Conservation (phyloP, 2,329 filamentous ascomycete species). For the Ophiostoma montium region DNA sequence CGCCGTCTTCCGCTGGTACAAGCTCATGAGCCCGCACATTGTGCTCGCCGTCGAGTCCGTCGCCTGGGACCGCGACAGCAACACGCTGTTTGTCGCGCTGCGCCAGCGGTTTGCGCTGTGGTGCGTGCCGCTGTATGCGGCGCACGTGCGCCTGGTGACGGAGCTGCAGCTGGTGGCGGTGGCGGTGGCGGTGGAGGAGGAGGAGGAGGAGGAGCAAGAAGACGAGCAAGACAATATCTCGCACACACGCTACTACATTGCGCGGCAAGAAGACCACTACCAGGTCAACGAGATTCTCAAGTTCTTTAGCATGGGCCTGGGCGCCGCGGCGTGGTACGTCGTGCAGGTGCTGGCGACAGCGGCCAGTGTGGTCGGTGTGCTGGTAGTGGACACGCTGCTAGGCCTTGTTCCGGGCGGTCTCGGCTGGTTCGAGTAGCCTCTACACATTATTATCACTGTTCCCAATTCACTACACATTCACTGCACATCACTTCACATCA, state of each 20-base stretch:
- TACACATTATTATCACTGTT: too few relatives aligned
- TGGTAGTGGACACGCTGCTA: not conserved
- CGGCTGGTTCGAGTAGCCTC: too few relatives aligned
- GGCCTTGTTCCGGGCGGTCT: not conserved
- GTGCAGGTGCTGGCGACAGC: slow-evolving; percentile 42
- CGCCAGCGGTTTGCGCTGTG: slow-evolving; percentile 65
- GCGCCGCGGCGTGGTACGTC: slow-evolving; percentile 31
- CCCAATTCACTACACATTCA: not conserved
- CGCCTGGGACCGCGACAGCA: slow-evolving; percentile 54
- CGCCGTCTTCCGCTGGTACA: slow-evolving; percentile 70
- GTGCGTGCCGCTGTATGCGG: slow-evolving; percentile 60
- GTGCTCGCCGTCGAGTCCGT: slow-evolving; percentile 47
- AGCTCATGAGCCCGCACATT: slow-evolving; percentile 64
- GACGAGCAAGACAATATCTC: too few relatives aligned
- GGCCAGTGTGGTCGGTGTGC: slow-evolving; percentile 47
- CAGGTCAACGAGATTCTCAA: slow-evolving; percentile 62
- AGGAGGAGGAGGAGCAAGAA: too few relatives aligned
- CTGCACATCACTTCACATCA: not conserved
- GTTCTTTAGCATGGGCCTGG: slow-evolving; percentile 51
- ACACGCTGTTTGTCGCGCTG: slow-evolving; percentile 60
- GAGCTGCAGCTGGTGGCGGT: slow-evolving; percentile 44
- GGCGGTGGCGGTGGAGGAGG: too few relatives aligned
- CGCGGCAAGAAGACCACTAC: slow-evolving; percentile 68
- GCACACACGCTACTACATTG: slow-evolving; percentile 57
- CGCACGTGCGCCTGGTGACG: slow-evolving; percentile 52